Evolutionary conservation across 345 rosid species (phyloP), one percentile per base, ranked within the genome.

Genomic region (Conringia planisiliqua): DNA sequence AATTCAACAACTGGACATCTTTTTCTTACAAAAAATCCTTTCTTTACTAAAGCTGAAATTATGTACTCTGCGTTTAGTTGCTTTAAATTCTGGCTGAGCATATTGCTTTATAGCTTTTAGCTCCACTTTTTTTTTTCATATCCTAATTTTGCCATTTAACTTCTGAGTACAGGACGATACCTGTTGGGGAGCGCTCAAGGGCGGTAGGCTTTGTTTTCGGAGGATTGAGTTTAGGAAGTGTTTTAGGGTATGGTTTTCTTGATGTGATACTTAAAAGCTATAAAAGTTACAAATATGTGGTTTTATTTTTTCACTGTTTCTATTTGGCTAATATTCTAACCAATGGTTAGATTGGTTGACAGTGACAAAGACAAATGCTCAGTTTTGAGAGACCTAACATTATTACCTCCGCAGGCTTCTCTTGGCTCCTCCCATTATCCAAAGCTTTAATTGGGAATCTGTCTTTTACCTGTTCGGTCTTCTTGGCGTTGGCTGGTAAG

Each of bases 181-280:
- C 97, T 66, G 72, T 91, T 73, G 87, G 87, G 78, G 96, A 91
- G 74, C 96, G 96, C 56, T 91, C 98, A 70, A 83, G 97, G 52
- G 97, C 97, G 16, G 97, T 94, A 30, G 89, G 91, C 71, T 88
- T 94, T 77, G 96, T 91, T 51, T 94, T 91, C 69, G 91, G 98
- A 75, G 96, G 98, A 80, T 75, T 91, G 40, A 91, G 97, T 73
- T 85, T 91, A 33, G 97, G 97, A 83, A 94, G 97, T 79, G 96
- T 94, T 64, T 4, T 81, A 18, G 97, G 98, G 98, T 94, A 94
- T 74, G 85, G 52, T 80, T 65, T 76, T 8, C 64, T 72, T 60
- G 17, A 63, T 66, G 9, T 67, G 30, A 39, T 72, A 40, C 42
- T 65, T 30, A 59, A 43, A 56, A 47, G 4, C 30, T 35, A 4